These are phyloP conservation scores for Ceratocystis destructans DNA, from an alignment of 2,329 filamentous ascomycete species.

Conservation along the genomic window DNA sequence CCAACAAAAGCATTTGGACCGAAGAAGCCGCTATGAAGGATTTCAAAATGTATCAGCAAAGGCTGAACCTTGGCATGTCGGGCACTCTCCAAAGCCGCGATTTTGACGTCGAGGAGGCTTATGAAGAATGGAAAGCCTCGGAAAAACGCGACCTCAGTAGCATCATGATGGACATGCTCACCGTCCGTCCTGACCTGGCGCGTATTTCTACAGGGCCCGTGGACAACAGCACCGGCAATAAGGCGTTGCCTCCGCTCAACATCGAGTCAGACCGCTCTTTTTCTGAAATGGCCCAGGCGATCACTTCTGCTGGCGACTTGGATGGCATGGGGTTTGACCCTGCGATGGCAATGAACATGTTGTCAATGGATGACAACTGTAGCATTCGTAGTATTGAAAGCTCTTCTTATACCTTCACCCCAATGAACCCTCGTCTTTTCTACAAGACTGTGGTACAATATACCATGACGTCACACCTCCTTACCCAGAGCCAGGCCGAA, in stretches of 20 bases:
- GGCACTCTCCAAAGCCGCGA: constrained; percentile 70
- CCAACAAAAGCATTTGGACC: constrained; percentile 69
- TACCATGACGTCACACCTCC: constrained; percentile 50
- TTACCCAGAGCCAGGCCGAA: constrained; percentile 34
- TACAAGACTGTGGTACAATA: constrained; percentile 73
- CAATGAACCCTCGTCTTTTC: constrained; percentile 64
- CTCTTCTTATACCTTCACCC: constrained; percentile 75
- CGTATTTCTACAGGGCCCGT: constrained; percentile 53
- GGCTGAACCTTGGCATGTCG: constrained; percentile 65
- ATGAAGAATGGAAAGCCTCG: constrained; percentile 79
- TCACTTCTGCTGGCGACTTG: constrained; percentile 34
- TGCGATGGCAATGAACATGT: constrained; percentile 42
- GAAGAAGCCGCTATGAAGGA: constrained; percentile 83
- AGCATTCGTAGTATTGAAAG: constrained; percentile 45
- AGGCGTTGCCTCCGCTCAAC: constrained; percentile 29
- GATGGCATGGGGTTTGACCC: constrained; percentile 20
- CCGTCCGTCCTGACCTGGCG: constrained; percentile 70
- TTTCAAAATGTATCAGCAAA: constrained; percentile 83
- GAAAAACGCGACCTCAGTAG: constrained; percentile 77
- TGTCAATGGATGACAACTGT: constrained; percentile 45
- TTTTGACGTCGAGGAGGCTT: constrained; percentile 81
- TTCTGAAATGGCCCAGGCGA: constrained; percentile 38
- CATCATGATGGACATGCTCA: constrained; percentile 84
- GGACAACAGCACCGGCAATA: constrained; percentile 30
- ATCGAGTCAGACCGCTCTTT: constrained; percentile 36